Evolutionary conservation across 2,329 filamentous ascomycete genomes (phyloP).

Genomic region (Fusarium sp.): DNA sequence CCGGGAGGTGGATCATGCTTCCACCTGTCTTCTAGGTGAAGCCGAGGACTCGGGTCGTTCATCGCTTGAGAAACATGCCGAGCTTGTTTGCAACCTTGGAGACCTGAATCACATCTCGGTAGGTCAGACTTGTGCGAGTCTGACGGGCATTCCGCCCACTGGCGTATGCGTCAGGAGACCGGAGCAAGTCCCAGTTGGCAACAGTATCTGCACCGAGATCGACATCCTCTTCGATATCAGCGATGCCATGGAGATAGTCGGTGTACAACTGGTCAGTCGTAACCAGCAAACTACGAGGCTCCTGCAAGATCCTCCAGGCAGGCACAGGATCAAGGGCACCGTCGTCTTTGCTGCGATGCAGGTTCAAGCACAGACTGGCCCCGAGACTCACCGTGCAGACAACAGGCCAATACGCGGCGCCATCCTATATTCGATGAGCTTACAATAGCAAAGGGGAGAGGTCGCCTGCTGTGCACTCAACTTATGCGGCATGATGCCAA

Average conservation of each 20-base stretch:
- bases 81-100: conserved; percentile 76
- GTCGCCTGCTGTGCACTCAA: conserved; percentile 47
- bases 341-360: conserved; percentile 71
- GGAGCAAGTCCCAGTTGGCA: conserved; percentile 76
- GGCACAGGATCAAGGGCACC: conserved; percentile 64
- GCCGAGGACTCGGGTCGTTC: conserved; percentile 34
- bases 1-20: conserved; percentile 77
- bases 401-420: conserved; percentile 82
- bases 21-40: conserved; percentile 67
- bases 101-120: conserved; percentile 86
- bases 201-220: conserved; percentile 68
- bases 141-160: conserved; percentile 65
- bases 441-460: conserved; percentile 18
- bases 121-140: conserved; percentile 78
- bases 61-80: conserved; percentile 58
- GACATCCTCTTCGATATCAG: conserved; percentile 71
- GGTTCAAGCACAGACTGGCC: conserved; percentile 77
- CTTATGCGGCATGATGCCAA: conserved; percentile 98
- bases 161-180: conserved; percentile 55
- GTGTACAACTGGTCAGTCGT: conserved; percentile 75
- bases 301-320: conserved; percentile 74
- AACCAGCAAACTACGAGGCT: conserved; percentile 81
- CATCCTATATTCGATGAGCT: conserved; percentile 66
- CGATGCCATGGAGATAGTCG: conserved; percentile 78
- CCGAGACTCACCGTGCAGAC: conserved; percentile 93